Evolutionary conservation across 1,284 basidiomycete genomes (phyloP).

Genomic region (Ceratobasidium sp.): DNA sequence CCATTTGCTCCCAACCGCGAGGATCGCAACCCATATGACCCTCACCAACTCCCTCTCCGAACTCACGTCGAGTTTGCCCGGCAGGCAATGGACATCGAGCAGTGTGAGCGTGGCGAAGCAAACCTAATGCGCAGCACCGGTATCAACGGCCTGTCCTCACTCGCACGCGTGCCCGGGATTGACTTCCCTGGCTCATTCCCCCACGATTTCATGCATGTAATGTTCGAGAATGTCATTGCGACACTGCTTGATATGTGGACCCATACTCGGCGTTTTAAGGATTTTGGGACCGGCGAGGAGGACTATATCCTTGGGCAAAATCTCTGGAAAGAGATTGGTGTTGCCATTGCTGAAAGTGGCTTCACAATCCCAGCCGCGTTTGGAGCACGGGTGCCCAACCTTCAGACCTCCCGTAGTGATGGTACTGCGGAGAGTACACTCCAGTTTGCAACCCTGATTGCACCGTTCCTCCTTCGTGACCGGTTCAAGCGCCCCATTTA

Average conservation of each 20-base stretch:
- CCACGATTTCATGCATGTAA: slow-evolving; percentile 49
- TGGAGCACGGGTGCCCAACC: slow-evolving; percentile 59
- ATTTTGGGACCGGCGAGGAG: slow-evolving; percentile 3
- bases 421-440: slow-evolving; percentile 56
- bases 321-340: slow-evolving; percentile 61
- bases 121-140: slow-evolving; percentile 14
- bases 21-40: background rate
- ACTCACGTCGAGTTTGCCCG: slow-evolving; percentile 2
- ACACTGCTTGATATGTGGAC: slow-evolving; percentile 46
- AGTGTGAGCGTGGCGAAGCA: background rate
- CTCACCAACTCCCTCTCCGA: slow-evolving; percentile 31
- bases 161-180: slow-evolving; percentile 24
- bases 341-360: slow-evolving; percentile 54
- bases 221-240: slow-evolving; percentile 48
- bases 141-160: slow-evolving; percentile 42
- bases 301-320: background rate
- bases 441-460: slow-evolving; percentile 60
- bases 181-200: slow-evolving; percentile 47
- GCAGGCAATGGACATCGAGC: background rate
- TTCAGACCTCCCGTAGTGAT: slow-evolving; percentile 54
- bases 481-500: slow-evolving; percentile 56
- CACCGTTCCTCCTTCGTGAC: slow-evolving; percentile 58
- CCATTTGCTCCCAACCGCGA: background rate
- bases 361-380: slow-evolving; percentile 60
- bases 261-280: background rate